Conservation (phyloP, 345 rosid species). For the Triadica sebifera region DNA sequence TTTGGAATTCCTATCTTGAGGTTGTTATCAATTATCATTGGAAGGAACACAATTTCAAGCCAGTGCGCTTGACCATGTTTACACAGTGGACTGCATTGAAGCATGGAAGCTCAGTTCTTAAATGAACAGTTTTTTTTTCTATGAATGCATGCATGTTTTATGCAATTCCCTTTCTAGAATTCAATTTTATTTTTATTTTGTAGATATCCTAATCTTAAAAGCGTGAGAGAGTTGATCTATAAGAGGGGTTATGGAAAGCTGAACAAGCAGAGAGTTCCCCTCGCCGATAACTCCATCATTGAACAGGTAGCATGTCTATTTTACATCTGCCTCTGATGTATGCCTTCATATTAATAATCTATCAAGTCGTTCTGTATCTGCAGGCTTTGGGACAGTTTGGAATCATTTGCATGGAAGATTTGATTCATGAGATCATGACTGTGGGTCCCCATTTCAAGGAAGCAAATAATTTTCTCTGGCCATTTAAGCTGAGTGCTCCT, state of each 20-base stretch:
- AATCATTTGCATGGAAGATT: conserved; percentile 69
- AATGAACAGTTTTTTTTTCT: not conserved
- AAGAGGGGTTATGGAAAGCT: conserved; percentile 80
- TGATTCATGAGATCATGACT: conserved; percentile 78
- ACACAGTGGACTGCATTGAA: not conserved
- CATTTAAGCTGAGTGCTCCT: conserved; percentile 77
- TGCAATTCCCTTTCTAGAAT: no score
- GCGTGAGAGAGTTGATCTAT: conserved; percentile 72
- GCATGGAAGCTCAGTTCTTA: not conserved
- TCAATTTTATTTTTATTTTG: not conserved
- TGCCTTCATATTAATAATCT: not conserved
- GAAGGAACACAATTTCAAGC: not conserved
- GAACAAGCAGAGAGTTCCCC: conserved; percentile 54
- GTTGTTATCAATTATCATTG: not conserved
- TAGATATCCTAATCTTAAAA: conserved; percentile 82
- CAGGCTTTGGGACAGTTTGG: conserved; percentile 73
- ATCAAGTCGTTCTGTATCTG: not conserved
- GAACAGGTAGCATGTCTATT: conserved; percentile 41
- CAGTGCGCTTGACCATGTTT: not conserved
- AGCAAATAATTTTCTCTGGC: conserved; percentile 86
- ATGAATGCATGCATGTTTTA: not conserved
- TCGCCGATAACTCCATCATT: conserved; percentile 66
- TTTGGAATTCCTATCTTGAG: not conserved
- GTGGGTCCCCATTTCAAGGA: conserved; percentile 92
- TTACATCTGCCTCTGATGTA: not conserved